Percentiles rank a stretch among this genome's conserved stretches.
Evolutionary conservation across 1,284 basidiomycete genomes (phyloP).

Genomic region (Ceratobasidium sp.): DNA sequence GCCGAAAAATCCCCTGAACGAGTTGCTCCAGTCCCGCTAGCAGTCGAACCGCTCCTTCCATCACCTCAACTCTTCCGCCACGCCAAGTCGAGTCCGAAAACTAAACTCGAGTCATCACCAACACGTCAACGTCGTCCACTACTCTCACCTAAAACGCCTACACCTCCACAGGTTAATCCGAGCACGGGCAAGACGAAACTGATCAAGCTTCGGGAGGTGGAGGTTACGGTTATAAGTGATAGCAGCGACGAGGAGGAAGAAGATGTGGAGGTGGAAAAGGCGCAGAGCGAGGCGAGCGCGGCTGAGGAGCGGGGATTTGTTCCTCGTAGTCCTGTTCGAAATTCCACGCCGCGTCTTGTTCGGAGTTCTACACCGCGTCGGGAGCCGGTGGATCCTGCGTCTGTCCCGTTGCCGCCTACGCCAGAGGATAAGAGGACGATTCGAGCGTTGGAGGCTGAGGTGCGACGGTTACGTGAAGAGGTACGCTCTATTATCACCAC

Average conservation of each 20-base stretch:
- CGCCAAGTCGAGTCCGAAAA: not conserved
- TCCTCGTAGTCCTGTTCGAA: not conserved
- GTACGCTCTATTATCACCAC: constrained; percentile 59
- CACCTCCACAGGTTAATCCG: constrained; percentile 1
- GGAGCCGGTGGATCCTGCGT: constrained; percentile 20
- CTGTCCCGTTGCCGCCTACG: constrained; percentile 21
- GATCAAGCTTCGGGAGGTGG: constrained; percentile 11
- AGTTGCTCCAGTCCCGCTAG: not conserved
- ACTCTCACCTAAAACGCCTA: too few relatives aligned
- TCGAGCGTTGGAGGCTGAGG: constrained; percentile 74
- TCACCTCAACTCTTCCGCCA: not conserved
- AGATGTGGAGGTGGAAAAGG: constrained; percentile 60
- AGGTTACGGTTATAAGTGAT: constrained; percentile 40
- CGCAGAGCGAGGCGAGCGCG: constrained; percentile 12
- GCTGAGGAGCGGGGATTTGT: not conserved
- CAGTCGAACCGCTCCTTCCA: not conserved
- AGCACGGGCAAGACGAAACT: constrained; percentile 12
- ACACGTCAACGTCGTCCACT: not conserved
- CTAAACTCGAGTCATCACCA: not conserved
- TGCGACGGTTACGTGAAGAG: constrained; percentile 72
- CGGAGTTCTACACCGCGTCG: too few relatives aligned
- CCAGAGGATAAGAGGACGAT: constrained; percentile 71
- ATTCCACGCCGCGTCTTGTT: not conserved
- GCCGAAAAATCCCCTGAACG: constrained; percentile 14
- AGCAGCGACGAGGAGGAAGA: constrained; percentile 55